Conservation (phyloP, 805 yeast species). For the Yamadazyma paraphyllophila region DNA sequence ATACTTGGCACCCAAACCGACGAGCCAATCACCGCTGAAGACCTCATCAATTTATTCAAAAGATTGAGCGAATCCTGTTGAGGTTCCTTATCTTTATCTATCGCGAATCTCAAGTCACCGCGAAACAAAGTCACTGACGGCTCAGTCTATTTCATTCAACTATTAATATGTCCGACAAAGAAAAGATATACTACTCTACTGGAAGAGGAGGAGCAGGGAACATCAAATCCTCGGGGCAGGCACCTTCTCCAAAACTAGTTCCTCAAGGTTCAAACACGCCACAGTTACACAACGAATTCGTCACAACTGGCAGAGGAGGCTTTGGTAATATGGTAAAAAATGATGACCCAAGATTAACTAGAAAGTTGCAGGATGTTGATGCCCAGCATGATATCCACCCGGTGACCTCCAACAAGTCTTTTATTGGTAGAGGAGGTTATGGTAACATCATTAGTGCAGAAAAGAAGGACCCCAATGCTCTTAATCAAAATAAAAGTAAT, state of each 20-base stretch:
- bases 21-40: not conserved
- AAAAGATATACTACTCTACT: constrained; percentile 51
- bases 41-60: not conserved
- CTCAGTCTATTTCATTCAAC: not conserved
- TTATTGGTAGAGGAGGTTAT: constrained; percentile 65
- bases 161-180: constrained; percentile 8
- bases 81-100: not conserved
- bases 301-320: constrained; percentile 78
- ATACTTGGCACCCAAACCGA: not conserved
- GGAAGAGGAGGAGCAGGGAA: constrained; percentile 84
- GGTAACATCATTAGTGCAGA: constrained; percentile 50
- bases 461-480: constrained; percentile 18
- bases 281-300: constrained; percentile 49
- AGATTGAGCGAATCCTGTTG: constrained; percentile 2
- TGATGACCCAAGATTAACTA: constrained; percentile 54
- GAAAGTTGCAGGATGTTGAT: constrained; percentile 69
- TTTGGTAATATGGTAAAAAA: constrained; percentile 72
- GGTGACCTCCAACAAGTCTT: constrained; percentile 44
- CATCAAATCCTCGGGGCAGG: constrained; percentile 40
- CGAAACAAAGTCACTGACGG: not conserved
- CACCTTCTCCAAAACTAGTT: constrained; percentile 54
- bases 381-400: constrained; percentile 38
- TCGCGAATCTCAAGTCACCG: not conserved
- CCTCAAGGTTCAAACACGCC: constrained; percentile 65
- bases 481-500: not conserved